Evolutionary conservation across 371 early-diverging fungal genomes (phyloP).

Genomic region (Dinochytrium kinnereticum): DNA sequence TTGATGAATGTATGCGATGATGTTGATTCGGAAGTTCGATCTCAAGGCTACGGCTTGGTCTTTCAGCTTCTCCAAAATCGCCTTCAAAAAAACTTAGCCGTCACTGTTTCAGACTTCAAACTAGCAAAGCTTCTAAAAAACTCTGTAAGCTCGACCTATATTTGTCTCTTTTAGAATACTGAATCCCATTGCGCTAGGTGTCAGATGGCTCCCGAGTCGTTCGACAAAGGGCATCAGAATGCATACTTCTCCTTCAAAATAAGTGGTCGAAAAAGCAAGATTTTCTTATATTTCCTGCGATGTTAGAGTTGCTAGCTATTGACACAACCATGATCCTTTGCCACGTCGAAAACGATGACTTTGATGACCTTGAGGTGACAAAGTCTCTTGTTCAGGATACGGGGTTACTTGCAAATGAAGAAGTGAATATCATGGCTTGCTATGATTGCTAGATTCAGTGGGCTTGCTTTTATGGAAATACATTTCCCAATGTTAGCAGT

Average conservation of each 20-base stretch:
- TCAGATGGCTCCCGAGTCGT: not conserved
- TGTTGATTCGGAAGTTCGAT: not conserved
- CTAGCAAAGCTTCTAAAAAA: not conserved
- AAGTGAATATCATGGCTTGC: conserved; percentile 5
- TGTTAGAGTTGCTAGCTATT: not conserved
- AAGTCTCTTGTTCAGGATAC: not conserved
- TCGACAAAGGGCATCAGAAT: not conserved
- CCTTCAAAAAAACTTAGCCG: too few species aligned
- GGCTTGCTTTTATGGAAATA: too few species aligned
- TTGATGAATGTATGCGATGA: not conserved
- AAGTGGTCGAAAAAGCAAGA: too few species aligned
- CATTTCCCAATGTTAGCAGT: too few species aligned
- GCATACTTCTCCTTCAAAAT: too few species aligned
- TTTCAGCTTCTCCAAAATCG: too few species aligned
- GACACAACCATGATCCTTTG: not conserved
- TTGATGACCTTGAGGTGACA: not conserved
- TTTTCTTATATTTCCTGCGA: not conserved
- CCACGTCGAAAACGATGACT: not conserved
- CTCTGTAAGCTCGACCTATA: not conserved
- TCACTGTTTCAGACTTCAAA: too few species aligned
- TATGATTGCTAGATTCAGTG: conserved; percentile 2
- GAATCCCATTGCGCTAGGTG: not conserved
- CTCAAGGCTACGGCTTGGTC: not conserved
- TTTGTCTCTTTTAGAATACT: not conserved
- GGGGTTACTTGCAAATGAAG: conserved; percentile 2